A percentile compares a stretch with the other conserved stretches of the same genome.
Conservation (phyloP, 176 grass and related monocot species). For the Urochloa ruziziensis region DNA sequence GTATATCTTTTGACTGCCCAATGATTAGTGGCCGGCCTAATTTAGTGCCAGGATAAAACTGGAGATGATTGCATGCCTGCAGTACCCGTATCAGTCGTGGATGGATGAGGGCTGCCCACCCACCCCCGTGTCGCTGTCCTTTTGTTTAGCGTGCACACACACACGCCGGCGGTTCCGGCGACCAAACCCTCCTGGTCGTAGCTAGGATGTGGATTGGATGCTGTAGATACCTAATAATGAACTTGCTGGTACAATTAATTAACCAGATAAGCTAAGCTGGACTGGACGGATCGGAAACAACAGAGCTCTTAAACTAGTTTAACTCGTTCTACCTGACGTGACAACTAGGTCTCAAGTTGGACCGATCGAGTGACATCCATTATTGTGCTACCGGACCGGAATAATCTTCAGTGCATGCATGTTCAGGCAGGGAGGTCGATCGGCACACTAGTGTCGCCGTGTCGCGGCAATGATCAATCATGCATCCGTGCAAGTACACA, state of each 20-base stretch:
- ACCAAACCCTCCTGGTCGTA: background rate
- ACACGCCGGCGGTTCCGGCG: conserved; percentile 1
- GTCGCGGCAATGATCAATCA: background rate
- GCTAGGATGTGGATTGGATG: background rate
- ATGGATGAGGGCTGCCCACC: background rate
- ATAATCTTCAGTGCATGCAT: no score
- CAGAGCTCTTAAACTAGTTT: background rate
- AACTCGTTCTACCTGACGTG: background rate
- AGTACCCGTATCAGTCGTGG: background rate
- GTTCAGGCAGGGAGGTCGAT: no score
- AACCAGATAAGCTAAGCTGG: background rate
- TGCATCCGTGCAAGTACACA: background rate
- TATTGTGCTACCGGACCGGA: background rate
- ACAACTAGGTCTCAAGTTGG: background rate
- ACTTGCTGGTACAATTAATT: background rate
- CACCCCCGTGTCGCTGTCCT: background rate
- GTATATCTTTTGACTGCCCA: background rate
- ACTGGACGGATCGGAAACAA: background rate
- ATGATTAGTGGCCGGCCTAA: background rate
- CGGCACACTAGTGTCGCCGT: no score
- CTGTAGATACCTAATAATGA: no score
- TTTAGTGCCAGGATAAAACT: background rate
- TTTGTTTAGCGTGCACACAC: background rate
- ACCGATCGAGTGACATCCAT: background rate
- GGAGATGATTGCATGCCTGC: background rate